Evolutionary conservation across 768 basidiomycete genomes (phyloP).

Genomic region (Tylopilus vinaceipallidus): DNA sequence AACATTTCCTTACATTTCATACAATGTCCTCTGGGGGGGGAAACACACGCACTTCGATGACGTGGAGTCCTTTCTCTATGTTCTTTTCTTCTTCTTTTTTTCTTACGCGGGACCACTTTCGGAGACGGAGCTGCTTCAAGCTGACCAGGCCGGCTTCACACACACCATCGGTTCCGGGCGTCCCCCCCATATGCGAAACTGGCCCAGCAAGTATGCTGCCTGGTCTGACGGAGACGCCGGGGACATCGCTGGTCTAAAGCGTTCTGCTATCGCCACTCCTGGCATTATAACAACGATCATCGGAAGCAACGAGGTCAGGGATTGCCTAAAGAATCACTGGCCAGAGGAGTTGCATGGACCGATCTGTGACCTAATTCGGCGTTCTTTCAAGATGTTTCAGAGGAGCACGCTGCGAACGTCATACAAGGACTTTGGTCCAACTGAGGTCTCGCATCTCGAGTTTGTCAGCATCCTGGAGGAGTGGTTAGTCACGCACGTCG

Average conservation of each 20-base stretch:
- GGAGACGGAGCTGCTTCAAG: neutral
- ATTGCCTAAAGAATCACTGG: constrained; percentile 2
- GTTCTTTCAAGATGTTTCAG: neutral
- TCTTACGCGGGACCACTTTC: constrained; percentile 5
- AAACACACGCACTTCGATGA: constrained; percentile 12
- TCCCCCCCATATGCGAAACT: neutral
- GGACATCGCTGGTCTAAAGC: neutral
- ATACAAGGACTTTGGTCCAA: neutral
- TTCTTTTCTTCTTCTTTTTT: constrained; percentile 14
- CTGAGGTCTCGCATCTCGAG: neutral
- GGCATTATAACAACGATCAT: neutral
- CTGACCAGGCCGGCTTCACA: neutral
- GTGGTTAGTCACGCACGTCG: no score
- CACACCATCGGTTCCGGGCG: neutral
- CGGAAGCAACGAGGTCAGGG: neutral
- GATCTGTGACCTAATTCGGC: neutral
- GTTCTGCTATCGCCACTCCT: neutral
- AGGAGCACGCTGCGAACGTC: neutral
- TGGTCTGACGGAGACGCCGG: neutral
- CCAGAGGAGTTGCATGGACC: neutral
- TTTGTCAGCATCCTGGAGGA: neutral
- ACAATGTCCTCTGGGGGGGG: neutral
- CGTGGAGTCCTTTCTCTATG: constrained; percentile 18
- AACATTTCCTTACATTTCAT: constrained; percentile 13
- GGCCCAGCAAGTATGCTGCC: constrained; percentile 1